Evolutionary conservation across 2,329 filamentous ascomycete genomes (phyloP).

Genomic region (Hysterium pulicare): DNA sequence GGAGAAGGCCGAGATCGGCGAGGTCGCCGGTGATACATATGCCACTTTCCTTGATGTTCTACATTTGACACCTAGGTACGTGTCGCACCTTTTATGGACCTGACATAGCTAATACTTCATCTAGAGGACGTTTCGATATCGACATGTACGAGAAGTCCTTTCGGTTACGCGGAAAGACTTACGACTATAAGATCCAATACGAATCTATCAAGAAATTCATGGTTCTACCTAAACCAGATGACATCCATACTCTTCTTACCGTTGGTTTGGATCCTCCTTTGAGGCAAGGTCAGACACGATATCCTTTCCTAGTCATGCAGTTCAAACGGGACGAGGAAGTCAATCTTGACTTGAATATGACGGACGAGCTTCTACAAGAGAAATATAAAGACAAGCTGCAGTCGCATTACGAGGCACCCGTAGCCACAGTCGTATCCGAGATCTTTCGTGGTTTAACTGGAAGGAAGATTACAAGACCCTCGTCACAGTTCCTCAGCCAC

Average conservation of each 20-base stretch:
- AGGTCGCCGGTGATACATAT: constrained; percentile 97
- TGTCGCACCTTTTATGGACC: constrained; percentile 11
- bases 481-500: constrained; percentile 91
- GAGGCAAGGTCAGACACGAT: constrained; percentile 93
- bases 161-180: constrained; percentile 95
- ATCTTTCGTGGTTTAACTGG: constrained; percentile 92
- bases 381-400: constrained; percentile 89
- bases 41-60: constrained; percentile 95
- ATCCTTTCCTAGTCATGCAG: constrained; percentile 98
- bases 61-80: constrained; percentile 87
- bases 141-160: constrained; percentile 99
- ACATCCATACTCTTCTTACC: constrained; percentile 90
- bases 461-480: constrained; percentile 92
- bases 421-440: constrained; percentile 89
- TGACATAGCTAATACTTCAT: constrained; percentile 19
- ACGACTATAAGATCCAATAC: constrained; percentile 99
- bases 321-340: constrained; percentile 98
- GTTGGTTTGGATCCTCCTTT: constrained; percentile 92
- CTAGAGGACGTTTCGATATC: constrained; percentile 96
- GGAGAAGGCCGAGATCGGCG: constrained; percentile 98
- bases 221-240: constrained; percentile 96
- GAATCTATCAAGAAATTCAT: constrained; percentile 98
- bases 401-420: constrained; percentile 80
- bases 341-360: constrained; percentile 92
- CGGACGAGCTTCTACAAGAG: constrained; percentile 77